Percentiles rank a stretch among this genome's conserved stretches.
Conservation (phyloP, 1,284 basidiomycete species). For the Paramarasmius palmivorus region DNA sequence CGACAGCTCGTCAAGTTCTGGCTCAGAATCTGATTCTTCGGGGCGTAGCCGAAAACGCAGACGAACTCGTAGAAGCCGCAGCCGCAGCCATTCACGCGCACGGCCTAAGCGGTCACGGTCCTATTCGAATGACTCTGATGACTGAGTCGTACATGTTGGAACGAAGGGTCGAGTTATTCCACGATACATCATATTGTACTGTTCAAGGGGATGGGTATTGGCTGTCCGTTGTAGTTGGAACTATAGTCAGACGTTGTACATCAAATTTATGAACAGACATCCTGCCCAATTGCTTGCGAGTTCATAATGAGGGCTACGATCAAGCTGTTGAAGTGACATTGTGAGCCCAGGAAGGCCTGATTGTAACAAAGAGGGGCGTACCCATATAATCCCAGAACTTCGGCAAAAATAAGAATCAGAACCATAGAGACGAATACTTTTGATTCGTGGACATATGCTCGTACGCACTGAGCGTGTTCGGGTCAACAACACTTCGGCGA, state of each 20-base stretch:
- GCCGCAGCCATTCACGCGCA: constrained; percentile 4
- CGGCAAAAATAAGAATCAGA: constrained; percentile 81
- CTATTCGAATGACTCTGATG: background rate
- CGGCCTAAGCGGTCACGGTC: background rate
- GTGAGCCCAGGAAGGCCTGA: constrained; percentile 8
- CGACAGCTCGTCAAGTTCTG: no score
- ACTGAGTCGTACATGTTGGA: background rate
- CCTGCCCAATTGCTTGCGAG: constrained; percentile 47
- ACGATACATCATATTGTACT: no score
- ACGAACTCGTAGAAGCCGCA: constrained; percentile 6
- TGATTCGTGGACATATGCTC: constrained; percentile 82
- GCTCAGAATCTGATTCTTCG: no score
- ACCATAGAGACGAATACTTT: constrained; percentile 79
- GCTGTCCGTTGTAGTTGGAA: background rate
- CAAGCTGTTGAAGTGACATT: constrained; percentile 46
- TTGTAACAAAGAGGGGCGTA: background rate
- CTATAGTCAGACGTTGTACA: background rate
- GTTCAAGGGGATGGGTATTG: no score
- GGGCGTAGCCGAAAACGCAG: constrained; percentile 11
- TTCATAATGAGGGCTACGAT: constrained; percentile 92
- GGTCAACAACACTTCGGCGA: constrained; percentile 11
- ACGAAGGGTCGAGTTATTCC: no score
- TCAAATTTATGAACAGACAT: constrained; percentile 11
- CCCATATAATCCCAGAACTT: constrained; percentile 78
- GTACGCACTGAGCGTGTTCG: constrained; percentile 52